A percentile compares a stretch with the other conserved stretches of the same genome.
phyloP scores from a whole-genome alignment of 1,139 yeast genomes.

The Candida sanyaensis region DNA sequence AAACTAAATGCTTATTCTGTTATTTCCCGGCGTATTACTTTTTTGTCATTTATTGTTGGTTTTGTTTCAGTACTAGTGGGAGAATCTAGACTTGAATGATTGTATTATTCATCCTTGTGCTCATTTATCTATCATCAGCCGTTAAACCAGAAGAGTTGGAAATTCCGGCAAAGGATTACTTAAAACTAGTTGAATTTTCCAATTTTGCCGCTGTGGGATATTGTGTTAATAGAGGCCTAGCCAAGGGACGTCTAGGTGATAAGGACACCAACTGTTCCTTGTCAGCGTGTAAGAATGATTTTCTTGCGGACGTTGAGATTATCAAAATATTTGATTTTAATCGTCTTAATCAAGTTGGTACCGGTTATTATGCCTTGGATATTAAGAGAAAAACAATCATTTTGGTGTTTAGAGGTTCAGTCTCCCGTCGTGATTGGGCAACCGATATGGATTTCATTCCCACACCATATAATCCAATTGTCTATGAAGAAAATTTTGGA shows the following conservation, averaged over 20 bases:
- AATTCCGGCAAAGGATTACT: slow-evolving; percentile 22
- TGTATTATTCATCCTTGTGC: slow-evolving; percentile 3
- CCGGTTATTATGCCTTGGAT: slow-evolving; percentile 53
- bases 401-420: slow-evolving; percentile 58
- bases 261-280: slow-evolving; percentile 22
- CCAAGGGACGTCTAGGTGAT: slow-evolving; percentile 24
- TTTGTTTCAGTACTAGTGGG: not conserved
- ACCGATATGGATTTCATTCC: slow-evolving; percentile 52
- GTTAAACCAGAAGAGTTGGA: not conserved
- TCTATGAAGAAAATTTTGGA: slow-evolving; percentile 14
- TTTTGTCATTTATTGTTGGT: not conserved
- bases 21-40: not conserved
- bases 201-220: slow-evolving; percentile 39
- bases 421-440: slow-evolving; percentile 57
- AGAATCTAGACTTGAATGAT: not conserved
- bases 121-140: slow-evolving; percentile 4
- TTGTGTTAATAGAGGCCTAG: slow-evolving; percentile 36
- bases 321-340: slow-evolving; percentile 41
- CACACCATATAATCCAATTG: slow-evolving; percentile 37
- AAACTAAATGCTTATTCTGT: not conserved
- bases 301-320: slow-evolving; percentile 28
- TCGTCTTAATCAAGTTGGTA: slow-evolving; percentile 48
- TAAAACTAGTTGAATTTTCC: slow-evolving; percentile 34
- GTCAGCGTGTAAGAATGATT: slow-evolving; percentile 21
- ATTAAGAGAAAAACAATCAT: slow-evolving; percentile 32